Base-by-base conservation (phyloP, 2,329 filamentous ascomycete genomes). In the Calonectria henricotiae region DNA sequence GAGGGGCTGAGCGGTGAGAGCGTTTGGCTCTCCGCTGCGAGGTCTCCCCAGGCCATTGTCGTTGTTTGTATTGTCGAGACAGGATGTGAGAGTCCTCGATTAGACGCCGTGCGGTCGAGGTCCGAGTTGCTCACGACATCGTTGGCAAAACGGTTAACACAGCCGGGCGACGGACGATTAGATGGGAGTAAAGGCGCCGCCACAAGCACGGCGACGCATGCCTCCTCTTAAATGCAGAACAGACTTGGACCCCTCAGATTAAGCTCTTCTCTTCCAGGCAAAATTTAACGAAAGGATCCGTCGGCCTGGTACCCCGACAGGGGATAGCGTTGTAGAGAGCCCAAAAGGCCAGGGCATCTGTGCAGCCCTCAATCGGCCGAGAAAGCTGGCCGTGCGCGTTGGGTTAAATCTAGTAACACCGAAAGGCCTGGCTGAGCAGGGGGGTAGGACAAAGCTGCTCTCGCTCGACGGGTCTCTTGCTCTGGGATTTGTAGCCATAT, bases 21-120 rank as follows among this genome's bases (percentile, higher is more conserved):
- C 8, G 79, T 79, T 32, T 69, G 77, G 43, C 74, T 68, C 20
- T 77, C 75, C 3, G 17, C 4, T 11, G 72, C 43, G 25, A 79
- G 65, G 12, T 76, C 66, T 15, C 72, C 79, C 73, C 72, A 73
- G 20, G 73, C 74, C 79, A 80, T 69, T 23, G n/a, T 77, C 60
- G 39, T 13, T 30, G 9, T 25, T 43, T 27, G 12, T 23, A 11
- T n/a, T 37, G 37, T 44, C 25, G 35, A 23, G 13, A 20, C 39
- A 8, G 37, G 55, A 32, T n/a, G 35, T 13, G n/a, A 43, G 25
- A 23, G 61, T 61, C 17, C 35, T 35, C 25, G 15, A 51, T 47
- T 9, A 25, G 35, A 7, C 8, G 27, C 32, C 43, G 32, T 20
- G 5, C 9, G 20, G 64, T 43, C 44, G 25, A 41, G 27, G n/a